These are phyloP conservation scores for Cryptococcus wingfieldii DNA, from an alignment of 1,284 basidiomycete species.

Conservation along the genomic window DNA sequence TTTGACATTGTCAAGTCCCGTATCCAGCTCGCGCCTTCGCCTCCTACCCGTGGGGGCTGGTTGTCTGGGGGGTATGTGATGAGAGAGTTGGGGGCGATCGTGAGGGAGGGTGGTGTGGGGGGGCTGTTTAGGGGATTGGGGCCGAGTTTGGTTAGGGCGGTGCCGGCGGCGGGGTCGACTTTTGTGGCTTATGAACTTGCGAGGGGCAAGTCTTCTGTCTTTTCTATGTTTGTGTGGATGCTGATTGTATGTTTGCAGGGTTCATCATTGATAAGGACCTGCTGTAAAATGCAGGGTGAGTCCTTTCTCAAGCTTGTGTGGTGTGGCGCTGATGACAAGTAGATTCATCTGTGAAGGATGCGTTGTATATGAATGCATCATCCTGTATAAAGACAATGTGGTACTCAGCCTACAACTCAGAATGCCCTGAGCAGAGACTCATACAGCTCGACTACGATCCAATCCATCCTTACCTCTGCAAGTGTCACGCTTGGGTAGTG, in stretches of 20 bases:
- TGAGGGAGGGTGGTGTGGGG: constrained; percentile 68
- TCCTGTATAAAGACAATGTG: too few species aligned
- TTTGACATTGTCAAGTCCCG: constrained; percentile 88
- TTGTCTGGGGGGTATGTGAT: constrained; percentile 62
- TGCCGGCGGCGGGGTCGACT: constrained; percentile 84
- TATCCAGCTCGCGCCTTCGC: constrained; percentile 71
- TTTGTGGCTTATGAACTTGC: constrained; percentile 89
- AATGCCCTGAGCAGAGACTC: too few species aligned
- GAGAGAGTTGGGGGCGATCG: constrained; percentile 62
- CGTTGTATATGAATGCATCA: too few species aligned
- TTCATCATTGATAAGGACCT: constrained; percentile 37
- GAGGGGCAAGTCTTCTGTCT: constrained; percentile 52
- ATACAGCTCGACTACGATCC: too few species aligned
- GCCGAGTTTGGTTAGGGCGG: constrained; percentile 67
- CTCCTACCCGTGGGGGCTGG: constrained; percentile 68
- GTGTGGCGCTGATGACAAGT: too few species aligned
- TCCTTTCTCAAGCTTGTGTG: too few species aligned
- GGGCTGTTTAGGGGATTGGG: constrained; percentile 70
- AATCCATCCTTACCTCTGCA: too few species aligned
- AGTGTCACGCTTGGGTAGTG: too few species aligned
- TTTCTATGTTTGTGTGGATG: not conserved
- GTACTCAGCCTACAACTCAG: too few species aligned
- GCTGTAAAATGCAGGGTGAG: constrained; percentile 10
- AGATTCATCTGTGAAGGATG: too few species aligned
- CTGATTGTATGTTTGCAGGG: constrained; percentile 11